Base-by-base conservation (phyloP, 352 stramenopile species). In the Hyaloperonospora arabidopsidis region DNA sequence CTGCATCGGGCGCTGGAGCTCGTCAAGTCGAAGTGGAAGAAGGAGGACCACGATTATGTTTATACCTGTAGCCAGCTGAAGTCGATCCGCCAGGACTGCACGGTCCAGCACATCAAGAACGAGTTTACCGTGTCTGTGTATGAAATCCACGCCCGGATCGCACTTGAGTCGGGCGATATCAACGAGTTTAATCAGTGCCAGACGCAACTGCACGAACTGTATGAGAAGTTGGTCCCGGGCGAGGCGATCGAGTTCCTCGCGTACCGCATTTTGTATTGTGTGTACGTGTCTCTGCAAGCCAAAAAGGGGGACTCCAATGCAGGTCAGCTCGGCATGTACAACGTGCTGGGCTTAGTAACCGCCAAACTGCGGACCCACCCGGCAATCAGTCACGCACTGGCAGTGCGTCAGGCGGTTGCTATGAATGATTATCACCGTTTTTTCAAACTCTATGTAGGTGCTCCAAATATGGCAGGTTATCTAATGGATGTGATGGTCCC, bases 51-150 rank as follows among this genome's bases (percentile, higher is more conserved):
- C 56, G 88, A 97, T 79, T 97, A 97, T 83, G 70, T 94, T 55
- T 96, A 96, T 81, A 80, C 96, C 60, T 98, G 95, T 84, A 97
- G 93, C 52, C 96, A 99, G 66, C 87, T 99, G 45, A 99, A 99
- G 71, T 97, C 96, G 22, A 98, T 99, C 58, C 90, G 97, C 18
- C 97, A 99, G 72, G 97, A 99, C 77, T 96, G 97, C 59, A 98
- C 93, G 14, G 94, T 99, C 23, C 92, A 97, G 65, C 85, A 92
- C 59, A 98, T 99, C 56, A 95, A 97, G 69, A 97, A 98, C 70
- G 74, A 68, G 12, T 98, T 99, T 76, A 97, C 96, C 1, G 93
- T 98, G 38, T 62, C 90, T 29, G 96, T 98, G 39, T 99, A 99
- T 72, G 96, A 99, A 67, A 93, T 81, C 44, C 96, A 99, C 70